Evolutionary conservation across 164 flowering plant genomes (phyloP).

Genomic region (Cinnamomum micranthum): DNA sequence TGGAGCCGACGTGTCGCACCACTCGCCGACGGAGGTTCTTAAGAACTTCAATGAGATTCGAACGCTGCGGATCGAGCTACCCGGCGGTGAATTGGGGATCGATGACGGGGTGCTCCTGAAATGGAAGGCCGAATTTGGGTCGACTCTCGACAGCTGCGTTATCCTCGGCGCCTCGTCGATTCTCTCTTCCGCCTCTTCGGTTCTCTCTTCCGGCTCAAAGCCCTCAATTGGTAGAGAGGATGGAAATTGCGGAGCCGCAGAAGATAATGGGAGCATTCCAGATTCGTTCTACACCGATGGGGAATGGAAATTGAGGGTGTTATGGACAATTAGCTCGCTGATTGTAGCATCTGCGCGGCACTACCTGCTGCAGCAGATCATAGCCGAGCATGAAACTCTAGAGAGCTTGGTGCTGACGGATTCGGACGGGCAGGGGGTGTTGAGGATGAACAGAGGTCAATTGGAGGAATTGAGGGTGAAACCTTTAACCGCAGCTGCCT

Average conservation of each 20-base stretch:
- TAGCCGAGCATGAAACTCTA: background rate
- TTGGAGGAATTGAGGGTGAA: slow-evolving; percentile 5
- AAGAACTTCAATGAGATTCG: slow-evolving; percentile 34
- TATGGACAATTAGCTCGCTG: slow-evolving; percentile 11
- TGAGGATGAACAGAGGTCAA: slow-evolving; percentile 3
- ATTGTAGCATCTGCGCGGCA: slow-evolving; percentile 12
- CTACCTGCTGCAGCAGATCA: slow-evolving; percentile 3
- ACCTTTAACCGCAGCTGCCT: background rate
- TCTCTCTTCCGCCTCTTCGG: slow-evolving; percentile 12
- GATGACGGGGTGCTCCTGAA: slow-evolving; percentile 36
- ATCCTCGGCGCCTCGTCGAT: slow-evolving; percentile 31
- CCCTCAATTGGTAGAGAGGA: background rate
- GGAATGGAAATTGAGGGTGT: slow-evolving; percentile 8
- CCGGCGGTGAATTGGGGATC: slow-evolving; percentile 38
- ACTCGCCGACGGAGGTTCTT: slow-evolving; percentile 43
- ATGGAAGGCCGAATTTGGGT: slow-evolving; percentile 53
- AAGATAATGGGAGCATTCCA: background rate
- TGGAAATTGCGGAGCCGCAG: background rate
- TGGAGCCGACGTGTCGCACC: slow-evolving; percentile 11
- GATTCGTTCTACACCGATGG: slow-evolving; percentile 1
- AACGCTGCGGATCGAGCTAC: slow-evolving; percentile 41
- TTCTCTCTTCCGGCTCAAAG: background rate
- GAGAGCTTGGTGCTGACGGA: slow-evolving; percentile 7
- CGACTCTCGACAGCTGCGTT: slow-evolving; percentile 38
- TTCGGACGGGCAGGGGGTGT: slow-evolving; percentile 8